Percentiles rank a stretch among this genome's conserved stretches.
These are phyloP conservation scores for Kalmusia sp. DNA, from an alignment of 2,329 filamentous ascomycete species.

Conservation along the genomic window DNA sequence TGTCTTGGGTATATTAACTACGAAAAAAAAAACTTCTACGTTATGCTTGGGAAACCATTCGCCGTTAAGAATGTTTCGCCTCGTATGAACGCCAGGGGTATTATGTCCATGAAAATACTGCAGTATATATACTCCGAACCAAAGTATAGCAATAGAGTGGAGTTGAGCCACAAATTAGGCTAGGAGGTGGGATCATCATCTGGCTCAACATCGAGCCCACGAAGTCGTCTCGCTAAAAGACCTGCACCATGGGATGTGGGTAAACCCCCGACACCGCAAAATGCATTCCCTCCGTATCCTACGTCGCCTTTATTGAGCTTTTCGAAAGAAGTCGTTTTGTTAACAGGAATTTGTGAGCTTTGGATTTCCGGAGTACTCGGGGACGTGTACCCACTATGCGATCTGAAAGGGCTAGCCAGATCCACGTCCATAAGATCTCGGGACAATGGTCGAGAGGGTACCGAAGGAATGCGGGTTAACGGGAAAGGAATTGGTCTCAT, in stretches of 20 bases:
- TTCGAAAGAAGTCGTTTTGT: conserved; percentile 58
- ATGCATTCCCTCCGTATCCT: conserved; percentile 48
- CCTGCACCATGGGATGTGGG: conserved; percentile 71
- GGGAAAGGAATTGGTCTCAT: conserved; percentile 63
- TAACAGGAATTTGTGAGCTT: conserved; percentile 23
- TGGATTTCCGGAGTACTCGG: conserved; percentile 16
- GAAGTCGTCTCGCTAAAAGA: conserved; percentile 72
- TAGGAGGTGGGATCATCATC: not conserved
- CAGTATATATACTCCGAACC: not conserved
- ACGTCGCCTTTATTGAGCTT: conserved; percentile 72
- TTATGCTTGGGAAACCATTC: no score
- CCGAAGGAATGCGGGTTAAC: conserved; percentile 40
- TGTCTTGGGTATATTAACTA: no score
- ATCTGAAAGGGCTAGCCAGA: conserved; percentile 29
- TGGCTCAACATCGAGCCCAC: conserved; percentile 63
- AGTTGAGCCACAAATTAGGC: not conserved
- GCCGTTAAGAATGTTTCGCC: no score
- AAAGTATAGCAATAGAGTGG: not conserved
- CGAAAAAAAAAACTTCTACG: no score
- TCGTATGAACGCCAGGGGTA: not conserved
- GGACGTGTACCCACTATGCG: conserved; percentile 29
- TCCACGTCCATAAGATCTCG: conserved; percentile 43
- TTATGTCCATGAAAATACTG: not conserved
- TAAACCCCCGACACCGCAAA: conserved; percentile 34
- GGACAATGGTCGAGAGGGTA: conserved; percentile 39